Conservation (phyloP, 2,329 filamentous ascomycete genomes). For the Fusarium coffeatum region DNA sequence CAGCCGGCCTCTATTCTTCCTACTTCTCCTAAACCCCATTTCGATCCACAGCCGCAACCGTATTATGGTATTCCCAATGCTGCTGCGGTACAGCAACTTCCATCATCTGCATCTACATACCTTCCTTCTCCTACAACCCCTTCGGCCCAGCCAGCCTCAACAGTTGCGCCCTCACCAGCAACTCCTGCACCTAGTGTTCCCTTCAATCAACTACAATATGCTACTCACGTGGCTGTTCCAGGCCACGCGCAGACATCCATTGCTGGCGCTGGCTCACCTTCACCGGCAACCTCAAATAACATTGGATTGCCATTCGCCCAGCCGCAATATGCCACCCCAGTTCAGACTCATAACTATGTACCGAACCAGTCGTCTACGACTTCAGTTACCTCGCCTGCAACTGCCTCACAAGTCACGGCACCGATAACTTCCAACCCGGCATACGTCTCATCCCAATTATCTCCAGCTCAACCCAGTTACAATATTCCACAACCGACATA, state of each 20-base stretch:
- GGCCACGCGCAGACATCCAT: constrained; percentile 16
- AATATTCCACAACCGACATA: constrained; percentile 40
- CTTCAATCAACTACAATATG: constrained; percentile 38
- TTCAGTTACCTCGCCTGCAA: constrained; percentile 1
- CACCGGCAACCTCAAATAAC: constrained; percentile 9
- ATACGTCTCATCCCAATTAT: constrained; percentile 19
- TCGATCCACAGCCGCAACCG: constrained; percentile 10
- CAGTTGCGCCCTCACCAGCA: constrained; percentile 11
- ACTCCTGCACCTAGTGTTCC: constrained; percentile 24
- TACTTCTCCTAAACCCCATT: constrained; percentile 20
- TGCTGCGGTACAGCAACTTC: constrained; percentile 21
- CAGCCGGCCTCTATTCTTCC: constrained; percentile 21
- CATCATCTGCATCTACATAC: constrained; percentile 18
- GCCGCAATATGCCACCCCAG: constrained; percentile 36
- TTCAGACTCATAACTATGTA: constrained; percentile 25
- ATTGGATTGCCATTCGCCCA: constrained; percentile 34
- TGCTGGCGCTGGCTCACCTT: constrained; percentile 6
- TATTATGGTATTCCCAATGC: constrained; percentile 27
- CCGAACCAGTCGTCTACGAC: constrained; percentile 8
- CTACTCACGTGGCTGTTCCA: constrained; percentile 26
- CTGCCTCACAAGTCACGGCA: not conserved
- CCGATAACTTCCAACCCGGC: constrained; percentile 6
- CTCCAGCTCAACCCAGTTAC: constrained; percentile 30
- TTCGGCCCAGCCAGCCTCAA: constrained; percentile 16
- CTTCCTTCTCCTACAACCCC: constrained; percentile 29